Conservation (phyloP, 2,329 filamentous ascomycete genomes). For the Fusarium pilosicola region DNA sequence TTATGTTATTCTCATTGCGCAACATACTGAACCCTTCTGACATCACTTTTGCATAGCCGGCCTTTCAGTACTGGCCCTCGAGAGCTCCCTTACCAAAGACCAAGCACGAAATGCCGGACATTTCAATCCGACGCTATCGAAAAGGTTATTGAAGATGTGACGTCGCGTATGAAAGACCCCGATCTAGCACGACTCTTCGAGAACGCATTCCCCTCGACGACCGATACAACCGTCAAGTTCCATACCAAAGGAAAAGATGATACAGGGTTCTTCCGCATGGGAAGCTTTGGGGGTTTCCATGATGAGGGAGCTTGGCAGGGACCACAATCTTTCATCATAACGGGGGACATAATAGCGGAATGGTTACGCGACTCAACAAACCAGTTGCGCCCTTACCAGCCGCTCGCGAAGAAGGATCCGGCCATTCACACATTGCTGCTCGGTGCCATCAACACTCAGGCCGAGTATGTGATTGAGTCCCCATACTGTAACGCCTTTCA, state of each 20-base stretch:
- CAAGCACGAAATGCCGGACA: conserved; percentile 82
- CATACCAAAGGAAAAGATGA: conserved; percentile 72
- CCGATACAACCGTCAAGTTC: conserved; percentile 90
- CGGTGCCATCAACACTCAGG: conserved; percentile 95
- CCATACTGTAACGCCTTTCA: conserved; percentile 99
- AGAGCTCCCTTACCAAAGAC: conserved; percentile 85
- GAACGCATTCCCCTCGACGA: conserved; percentile 87
- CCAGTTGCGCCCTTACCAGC: conserved; percentile 90
- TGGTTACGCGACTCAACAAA: conserved; percentile 95
- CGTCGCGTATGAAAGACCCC: conserved; percentile 79
- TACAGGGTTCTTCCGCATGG: conserved; percentile 50
- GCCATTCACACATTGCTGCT: conserved; percentile 82
- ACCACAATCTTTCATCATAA: conserved; percentile 91
- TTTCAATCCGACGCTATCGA: conserved; percentile 90
- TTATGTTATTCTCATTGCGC: background rate
- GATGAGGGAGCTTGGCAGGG: conserved; percentile 80
- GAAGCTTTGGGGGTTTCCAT: conserved; percentile 41
- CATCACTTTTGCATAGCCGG: conserved; percentile 60
- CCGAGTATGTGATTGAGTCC: conserved; percentile 91
- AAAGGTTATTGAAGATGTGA: conserved; percentile 85
- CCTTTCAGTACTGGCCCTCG: conserved; percentile 85
- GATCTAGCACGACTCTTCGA: conserved; percentile 94
- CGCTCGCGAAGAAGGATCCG: conserved; percentile 82
- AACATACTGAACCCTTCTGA: conserved; percentile 1
- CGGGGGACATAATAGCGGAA: conserved; percentile 91